Conservation (phyloP, 345 rosid species). For the Eucalyptus victrix region DNA sequence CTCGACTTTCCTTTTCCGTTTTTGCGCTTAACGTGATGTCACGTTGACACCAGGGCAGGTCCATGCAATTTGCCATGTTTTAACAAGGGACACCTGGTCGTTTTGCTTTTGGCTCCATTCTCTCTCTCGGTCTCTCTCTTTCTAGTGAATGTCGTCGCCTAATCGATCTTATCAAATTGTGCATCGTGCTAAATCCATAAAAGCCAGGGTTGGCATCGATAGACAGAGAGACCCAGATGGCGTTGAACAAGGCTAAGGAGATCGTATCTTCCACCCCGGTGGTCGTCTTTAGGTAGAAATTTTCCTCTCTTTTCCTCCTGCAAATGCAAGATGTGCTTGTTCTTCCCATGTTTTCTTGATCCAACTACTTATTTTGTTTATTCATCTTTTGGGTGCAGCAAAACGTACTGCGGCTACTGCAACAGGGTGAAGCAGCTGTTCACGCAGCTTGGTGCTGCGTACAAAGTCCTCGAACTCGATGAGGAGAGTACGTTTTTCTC, state of each 20-base stretch:
- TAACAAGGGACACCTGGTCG: neutral
- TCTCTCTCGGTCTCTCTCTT: neutral
- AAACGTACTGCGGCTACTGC: constrained; percentile 15
- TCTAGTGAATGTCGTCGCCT: neutral
- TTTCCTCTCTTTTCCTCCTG: neutral
- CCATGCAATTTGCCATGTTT: neutral
- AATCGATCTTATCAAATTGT: neutral
- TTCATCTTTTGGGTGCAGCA: constrained; percentile 2
- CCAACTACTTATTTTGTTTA: neutral
- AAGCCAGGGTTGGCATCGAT: neutral
- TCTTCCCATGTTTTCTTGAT: neutral
- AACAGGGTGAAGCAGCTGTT: constrained; percentile 20
- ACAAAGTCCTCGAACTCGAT: constrained; percentile 15
- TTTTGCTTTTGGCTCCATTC: neutral
- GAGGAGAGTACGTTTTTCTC: constrained; percentile 3
- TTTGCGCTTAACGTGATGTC: neutral
- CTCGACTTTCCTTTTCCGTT: neutral
- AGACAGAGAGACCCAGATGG: constrained; percentile 24
- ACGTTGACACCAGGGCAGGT: neutral
- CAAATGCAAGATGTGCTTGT: neutral
- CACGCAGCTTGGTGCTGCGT: constrained; percentile 8
- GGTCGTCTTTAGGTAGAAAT: constrained; percentile 50
- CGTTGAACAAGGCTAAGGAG: constrained; percentile 39
- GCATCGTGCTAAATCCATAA: neutral
- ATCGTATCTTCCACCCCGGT: constrained; percentile 46